These are phyloP conservation scores for Chaetothyriales sp. DNA, from an alignment of 2,329 filamentous ascomycete genomes.

Conservation along the genomic window DNA sequence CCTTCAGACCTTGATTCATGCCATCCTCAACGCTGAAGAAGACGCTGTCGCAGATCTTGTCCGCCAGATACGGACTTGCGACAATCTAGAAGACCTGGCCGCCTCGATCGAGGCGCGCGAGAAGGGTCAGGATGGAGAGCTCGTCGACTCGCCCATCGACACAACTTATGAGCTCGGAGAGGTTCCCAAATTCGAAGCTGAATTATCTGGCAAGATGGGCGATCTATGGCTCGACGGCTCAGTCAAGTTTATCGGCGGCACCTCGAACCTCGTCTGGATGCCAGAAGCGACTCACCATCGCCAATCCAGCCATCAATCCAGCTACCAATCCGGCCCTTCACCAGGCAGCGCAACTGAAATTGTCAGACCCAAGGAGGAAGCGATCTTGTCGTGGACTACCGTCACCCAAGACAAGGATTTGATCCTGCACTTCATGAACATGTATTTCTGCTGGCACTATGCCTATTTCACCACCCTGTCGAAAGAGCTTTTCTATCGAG, in stretches of 20 bases:
- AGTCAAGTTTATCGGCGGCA: constrained; percentile 83
- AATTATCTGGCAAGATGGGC: constrained; percentile 85
- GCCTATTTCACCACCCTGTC: constrained; percentile 88
- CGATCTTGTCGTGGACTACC: constrained; percentile 72
- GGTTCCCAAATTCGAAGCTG: constrained; percentile 49
- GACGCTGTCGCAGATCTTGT: constrained; percentile 72
- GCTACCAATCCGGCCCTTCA: not conserved
- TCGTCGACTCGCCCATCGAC: constrained; percentile 21
- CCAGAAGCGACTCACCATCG: constrained; percentile 35
- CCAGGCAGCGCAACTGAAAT: constrained; percentile 24
- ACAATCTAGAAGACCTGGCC: constrained; percentile 54
- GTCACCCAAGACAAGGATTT: constrained; percentile 69
- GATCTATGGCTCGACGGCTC: constrained; percentile 77
- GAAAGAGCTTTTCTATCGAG: constrained; percentile 70
- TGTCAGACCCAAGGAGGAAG: constrained; percentile 46
- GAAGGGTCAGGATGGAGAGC: constrained; percentile 31
- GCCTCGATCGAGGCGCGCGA: constrained; percentile 44
- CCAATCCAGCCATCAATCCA: too few relatives aligned
- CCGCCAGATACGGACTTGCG: constrained; percentile 75
- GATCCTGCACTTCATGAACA: constrained; percentile 76
- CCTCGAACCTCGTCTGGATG: constrained; percentile 80
- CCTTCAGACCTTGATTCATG: constrained; percentile 80
- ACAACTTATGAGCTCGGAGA: constrained; percentile 23
- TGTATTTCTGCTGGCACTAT: constrained; percentile 99
- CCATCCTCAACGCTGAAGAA: constrained; percentile 80